Conservation (phyloP, 2,329 filamentous ascomycete species). For the Venturia aucupariae region DNA sequence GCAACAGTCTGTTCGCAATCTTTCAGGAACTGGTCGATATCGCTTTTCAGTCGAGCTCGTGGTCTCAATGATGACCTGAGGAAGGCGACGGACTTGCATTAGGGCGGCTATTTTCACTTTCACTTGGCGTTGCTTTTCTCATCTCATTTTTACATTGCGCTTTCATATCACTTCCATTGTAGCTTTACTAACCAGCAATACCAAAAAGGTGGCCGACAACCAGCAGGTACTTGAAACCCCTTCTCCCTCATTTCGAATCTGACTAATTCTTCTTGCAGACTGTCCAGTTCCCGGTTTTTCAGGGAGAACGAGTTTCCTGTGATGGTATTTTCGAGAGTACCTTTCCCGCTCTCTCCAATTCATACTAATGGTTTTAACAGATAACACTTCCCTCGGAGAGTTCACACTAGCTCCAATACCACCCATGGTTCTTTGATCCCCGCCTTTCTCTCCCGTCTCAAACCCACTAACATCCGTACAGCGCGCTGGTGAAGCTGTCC, state of each 20-base stretch:
- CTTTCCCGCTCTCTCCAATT: not conserved
- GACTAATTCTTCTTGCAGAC: constrained; percentile 51
- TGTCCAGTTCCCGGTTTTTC: constrained; percentile 34
- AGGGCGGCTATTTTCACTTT: no score
- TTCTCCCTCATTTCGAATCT: not conserved
- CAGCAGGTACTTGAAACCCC: not conserved
- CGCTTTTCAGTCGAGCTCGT: not conserved
- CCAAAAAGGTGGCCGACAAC: not conserved
- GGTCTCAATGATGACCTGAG: not conserved
- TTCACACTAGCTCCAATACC: constrained; percentile 88
- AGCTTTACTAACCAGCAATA: not conserved
- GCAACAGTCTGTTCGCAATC: not conserved
- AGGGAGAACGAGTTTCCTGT: constrained; percentile 96
- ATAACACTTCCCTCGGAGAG: constrained; percentile 96
- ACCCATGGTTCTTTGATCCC: constrained; percentile 51
- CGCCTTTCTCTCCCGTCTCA: not conserved
- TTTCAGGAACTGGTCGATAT: not conserved
- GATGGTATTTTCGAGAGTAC: no score
- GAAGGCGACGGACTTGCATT: no score
- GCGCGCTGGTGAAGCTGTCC: constrained; percentile 78
- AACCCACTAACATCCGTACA: not conserved
- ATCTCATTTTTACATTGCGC: no score
- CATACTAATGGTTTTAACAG: not conserved
- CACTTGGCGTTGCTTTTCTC: no score
- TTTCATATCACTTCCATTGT: no score